Base-by-base conservation (phyloP, 2,329 filamentous ascomycete species). In the Leptographium lundbergii region DNA sequence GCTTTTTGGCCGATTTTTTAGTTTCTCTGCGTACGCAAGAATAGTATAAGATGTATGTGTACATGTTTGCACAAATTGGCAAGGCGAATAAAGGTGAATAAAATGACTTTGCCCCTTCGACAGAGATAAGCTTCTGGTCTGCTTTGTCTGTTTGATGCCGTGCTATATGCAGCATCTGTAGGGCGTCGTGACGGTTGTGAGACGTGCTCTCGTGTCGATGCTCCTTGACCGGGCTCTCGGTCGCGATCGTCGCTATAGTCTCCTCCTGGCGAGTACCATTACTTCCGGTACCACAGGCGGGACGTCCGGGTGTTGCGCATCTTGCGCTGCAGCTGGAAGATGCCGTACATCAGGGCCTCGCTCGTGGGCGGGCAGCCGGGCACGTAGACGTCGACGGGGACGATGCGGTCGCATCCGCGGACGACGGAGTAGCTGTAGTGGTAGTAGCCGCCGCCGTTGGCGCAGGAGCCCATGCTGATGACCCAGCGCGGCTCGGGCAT, bases 401-500 rank as follows among this genome's bases (percentile, higher is more conserved):
- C 74, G 64, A 87, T 78, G 11, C 84, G 72, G 69, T 87, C 85
- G 61, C 83, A 84, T 0, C 84, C 84, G 45, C 85, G 73, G 17
- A 83, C 77, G 17, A 87, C 84, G 56, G 75, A 80, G 71, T 88
- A 88, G 67, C 81, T 85, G 71, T 88, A 88, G 69, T 88, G 85
- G 70, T 88, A 88, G 70, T 88, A 88, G 17, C 85, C 85, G 59
- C 85, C 85, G 25, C 85, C 84, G 67, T 88, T 88, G 29, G 85
- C 84, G 67, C 85, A 88, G 59, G 79, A 84, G 7, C 85, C 85
- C 84, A 87, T 87, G 65, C 81, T 85, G 64, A 87, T 81, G 25
- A 77, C 89, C 89, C 89, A 95, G 69, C 87, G 81, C 22, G 90
- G 90, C 36, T 95, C 90, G 34, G 90, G 89, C 90, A 95, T 95